Base-by-base conservation (phyloP, 176 grass and related monocot genomes). In the Secale cereale region DNA sequence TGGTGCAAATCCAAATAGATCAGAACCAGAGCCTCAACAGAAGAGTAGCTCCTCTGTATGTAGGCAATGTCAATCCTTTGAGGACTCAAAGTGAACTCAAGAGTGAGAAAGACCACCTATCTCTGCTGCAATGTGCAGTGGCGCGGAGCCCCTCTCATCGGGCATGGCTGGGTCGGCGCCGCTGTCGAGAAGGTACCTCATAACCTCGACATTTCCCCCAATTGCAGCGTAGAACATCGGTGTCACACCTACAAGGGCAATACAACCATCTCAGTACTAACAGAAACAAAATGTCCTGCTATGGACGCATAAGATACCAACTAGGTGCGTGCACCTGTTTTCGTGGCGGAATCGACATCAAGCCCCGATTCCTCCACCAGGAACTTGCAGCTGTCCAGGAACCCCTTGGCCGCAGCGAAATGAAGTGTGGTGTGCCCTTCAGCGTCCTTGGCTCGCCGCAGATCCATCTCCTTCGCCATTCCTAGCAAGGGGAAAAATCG, bases 311-410 rank as follows among this genome's bases (percentile, higher is more conserved):
- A 74, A 36, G 5, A 77, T 57, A 45, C 19, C 65, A 59, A 32
- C 76, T 75, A 30, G 15, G 32, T 6, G 28, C 20, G 83, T 8
- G 11, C 4, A 86, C 84, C 71, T 79, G 56, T n/a, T 6, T 7
- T 20, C 1, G 75, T 81, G 13, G 3, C 10, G 2, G 52, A 41
- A 26, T 85, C 70, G 40, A 41, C 60, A 67, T 77, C 50, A 17
- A 88, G 29, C 16, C 67, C 59, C 4, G 45, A 33, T 54, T 83
- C 76, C 85, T 88, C 89, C 36, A 88, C 54, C 4, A 91, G 54
- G 65, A 77, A 88, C 69, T 43, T 59, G 59, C 57, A 77, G 48
- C 63, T 32, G 6, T 82, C 33, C n/a, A 46, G 72, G 30, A 0
- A 17, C 8, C 89, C 81, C 28, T 39, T 35, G 14, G 37, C 3